phyloP scores from a whole-genome alignment of 2,329 filamentous ascomycete genomes.

The Calonectria multiphialidica region DNA sequence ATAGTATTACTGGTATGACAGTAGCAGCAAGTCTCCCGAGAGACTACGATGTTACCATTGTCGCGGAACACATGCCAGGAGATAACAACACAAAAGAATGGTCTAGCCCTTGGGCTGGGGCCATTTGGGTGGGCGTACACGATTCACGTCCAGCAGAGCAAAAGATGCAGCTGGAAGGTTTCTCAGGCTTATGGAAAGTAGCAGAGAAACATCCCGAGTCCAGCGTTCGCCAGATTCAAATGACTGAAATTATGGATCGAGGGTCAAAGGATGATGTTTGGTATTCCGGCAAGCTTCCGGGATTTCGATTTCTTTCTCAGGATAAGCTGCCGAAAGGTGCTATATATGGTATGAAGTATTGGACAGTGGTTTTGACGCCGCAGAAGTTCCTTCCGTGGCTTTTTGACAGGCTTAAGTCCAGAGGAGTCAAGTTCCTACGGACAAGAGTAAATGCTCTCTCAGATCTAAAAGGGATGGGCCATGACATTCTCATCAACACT shows the following conservation, averaged over 20 bases:
- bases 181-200: constrained; percentile 22
- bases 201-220: constrained; percentile 27
- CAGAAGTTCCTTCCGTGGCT: constrained; percentile 29
- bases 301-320: constrained; percentile 1
- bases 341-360: constrained; percentile 23
- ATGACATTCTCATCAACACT: constrained; percentile 26
- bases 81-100: constrained; percentile 42
- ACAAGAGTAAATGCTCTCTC: constrained; percentile 17
- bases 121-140: constrained; percentile 42
- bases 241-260: constrained; percentile 30
- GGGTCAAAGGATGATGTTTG: constrained; percentile 19
- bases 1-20: constrained; percentile 40
- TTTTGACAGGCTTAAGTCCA: background rate
- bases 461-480: constrained; percentile 12
- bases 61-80: constrained; percentile 47
- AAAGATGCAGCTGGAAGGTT: constrained; percentile 44
- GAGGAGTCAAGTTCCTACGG: background rate
- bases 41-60: constrained; percentile 46
- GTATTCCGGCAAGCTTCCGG: constrained; percentile 16
- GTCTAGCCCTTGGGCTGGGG: constrained; percentile 51
- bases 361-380: constrained; percentile 28
- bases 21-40: constrained; percentile 43
- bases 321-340: background rate
- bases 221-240: constrained; percentile 21
- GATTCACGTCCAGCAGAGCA: constrained; percentile 31